phyloP scores from a whole-genome alignment of 768 basidiomycete species.

The Russula lepida region DNA sequence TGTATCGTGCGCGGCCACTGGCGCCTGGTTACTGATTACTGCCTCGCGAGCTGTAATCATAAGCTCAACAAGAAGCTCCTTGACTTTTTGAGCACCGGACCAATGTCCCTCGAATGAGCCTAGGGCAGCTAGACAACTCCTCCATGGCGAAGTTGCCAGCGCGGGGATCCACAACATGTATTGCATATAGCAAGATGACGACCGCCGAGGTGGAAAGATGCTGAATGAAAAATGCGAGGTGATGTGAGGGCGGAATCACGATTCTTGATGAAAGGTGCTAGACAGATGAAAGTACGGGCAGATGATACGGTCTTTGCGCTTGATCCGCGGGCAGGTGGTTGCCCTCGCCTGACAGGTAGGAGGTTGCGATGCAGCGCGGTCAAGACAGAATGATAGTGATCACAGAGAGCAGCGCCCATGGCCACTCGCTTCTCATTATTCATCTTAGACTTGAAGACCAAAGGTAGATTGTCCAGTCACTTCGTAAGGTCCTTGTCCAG shows the following conservation, averaged over 20 bases:
- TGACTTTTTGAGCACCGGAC: slow-evolving; percentile 86
- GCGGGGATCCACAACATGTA: slow-evolving; percentile 65
- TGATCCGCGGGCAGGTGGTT: slow-evolving; percentile 61
- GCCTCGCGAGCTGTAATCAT: slow-evolving; percentile 63
- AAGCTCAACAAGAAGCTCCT: slow-evolving; percentile 65
- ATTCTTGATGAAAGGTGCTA: slow-evolving; percentile 81
- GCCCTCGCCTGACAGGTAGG: slow-evolving; percentile 71
- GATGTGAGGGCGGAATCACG: slow-evolving; percentile 77
- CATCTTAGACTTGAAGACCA: slow-evolving; percentile 64
- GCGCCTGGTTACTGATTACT: slow-evolving; percentile 32
- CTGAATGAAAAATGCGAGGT: slow-evolving; percentile 84
- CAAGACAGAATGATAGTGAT: slow-evolving; percentile 82
- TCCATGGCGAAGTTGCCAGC: slow-evolving; percentile 70
- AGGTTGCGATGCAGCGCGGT: slow-evolving; percentile 86
- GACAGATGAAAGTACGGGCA: slow-evolving; percentile 75
- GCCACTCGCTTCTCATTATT: slow-evolving; percentile 73
- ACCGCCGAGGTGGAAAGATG: slow-evolving; percentile 85
- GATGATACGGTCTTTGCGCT: slow-evolving; percentile 74
- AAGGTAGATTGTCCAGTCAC: slow-evolving; percentile 78
- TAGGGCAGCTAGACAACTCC: slow-evolving; percentile 60
- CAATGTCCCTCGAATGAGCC: slow-evolving; percentile 79
- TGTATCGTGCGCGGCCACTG: slow-evolving; percentile 1
- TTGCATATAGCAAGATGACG: slow-evolving; percentile 76
- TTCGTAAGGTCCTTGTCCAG: slow-evolving; percentile 69
- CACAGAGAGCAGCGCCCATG: slow-evolving; percentile 79